These are phyloP conservation scores for Naganishia cerealis DNA, from an alignment of 1,284 basidiomycete genomes.

Conservation along the genomic window DNA sequence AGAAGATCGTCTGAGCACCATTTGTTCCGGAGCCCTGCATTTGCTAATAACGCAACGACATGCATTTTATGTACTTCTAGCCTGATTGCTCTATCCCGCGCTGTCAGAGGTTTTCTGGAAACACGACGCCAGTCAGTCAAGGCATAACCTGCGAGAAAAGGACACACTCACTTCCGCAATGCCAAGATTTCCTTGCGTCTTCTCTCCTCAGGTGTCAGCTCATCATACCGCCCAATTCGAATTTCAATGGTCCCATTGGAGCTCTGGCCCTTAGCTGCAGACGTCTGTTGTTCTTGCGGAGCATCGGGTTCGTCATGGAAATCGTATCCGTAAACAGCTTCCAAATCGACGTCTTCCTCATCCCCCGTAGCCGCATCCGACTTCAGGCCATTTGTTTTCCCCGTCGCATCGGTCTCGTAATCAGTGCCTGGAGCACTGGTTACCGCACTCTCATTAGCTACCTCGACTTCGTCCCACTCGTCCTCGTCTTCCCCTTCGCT, in stretches of 20 bases:
- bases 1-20: constrained; percentile 82
- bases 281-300: constrained; percentile 1
- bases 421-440: constrained; percentile 19
- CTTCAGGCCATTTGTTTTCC: constrained; percentile 7
- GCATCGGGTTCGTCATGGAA: constrained; percentile 25
- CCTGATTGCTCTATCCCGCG: constrained; percentile 66
- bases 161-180: constrained; percentile 23
- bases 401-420: constrained; percentile 30
- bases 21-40: constrained; percentile 72
- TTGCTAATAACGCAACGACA: constrained; percentile 73
- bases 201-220: constrained; percentile 25
- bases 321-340: constrained; percentile 33
- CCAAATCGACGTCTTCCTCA: constrained; percentile 25
- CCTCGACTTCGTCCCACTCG: constrained; percentile 33
- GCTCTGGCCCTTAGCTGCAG: not conserved
- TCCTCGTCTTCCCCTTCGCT: constrained; percentile 31
- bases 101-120: constrained; percentile 51
- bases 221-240: constrained; percentile 26
- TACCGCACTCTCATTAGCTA: constrained; percentile 9
- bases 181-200: constrained; percentile 21
- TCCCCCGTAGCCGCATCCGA: constrained; percentile 15
- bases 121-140: not conserved
- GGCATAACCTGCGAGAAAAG: not conserved
- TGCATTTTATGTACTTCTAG: constrained; percentile 84
- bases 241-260: constrained; percentile 28